Evolutionary conservation across 352 stramenopile species (phyloP).

Genomic region (Pythium myriotylum): DNA sequence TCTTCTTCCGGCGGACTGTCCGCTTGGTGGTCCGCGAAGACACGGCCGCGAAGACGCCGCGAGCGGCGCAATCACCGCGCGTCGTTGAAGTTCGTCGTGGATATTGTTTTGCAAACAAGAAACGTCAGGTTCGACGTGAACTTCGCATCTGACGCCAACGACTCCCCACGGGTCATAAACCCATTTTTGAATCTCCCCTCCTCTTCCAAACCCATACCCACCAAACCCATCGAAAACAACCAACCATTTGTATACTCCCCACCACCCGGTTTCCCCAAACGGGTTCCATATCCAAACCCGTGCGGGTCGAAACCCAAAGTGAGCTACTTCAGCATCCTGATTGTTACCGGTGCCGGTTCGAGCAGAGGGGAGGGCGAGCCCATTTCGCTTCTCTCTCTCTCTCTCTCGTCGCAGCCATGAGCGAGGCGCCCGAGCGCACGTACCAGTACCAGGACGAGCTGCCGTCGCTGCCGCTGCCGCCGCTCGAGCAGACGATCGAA

Average conservation of each 20-base stretch:
- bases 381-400: conserved; percentile 1
- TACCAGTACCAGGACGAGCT: conserved; percentile 88
- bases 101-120: conserved; percentile 29
- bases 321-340: neutral
- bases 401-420: neutral
- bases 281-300: neutral
- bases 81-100: conserved; percentile 28
- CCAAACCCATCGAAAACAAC: conserved; percentile 8
- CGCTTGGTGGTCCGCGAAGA: no score
- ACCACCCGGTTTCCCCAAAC: no score
- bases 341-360: neutral
- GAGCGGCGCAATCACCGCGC: neutral
- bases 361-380: no score
- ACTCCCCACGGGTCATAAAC: conserved; percentile 18
- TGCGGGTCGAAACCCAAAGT: conserved; percentile 6
- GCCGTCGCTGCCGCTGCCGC: conserved; percentile 91
- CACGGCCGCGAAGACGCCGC: no score
- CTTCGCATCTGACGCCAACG: conserved; percentile 8
- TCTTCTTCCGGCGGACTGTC: no score
- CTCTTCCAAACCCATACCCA: neutral
- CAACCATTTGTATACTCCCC: no score
- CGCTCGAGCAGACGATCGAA: conserved; percentile 93
- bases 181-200: conserved; percentile 5
- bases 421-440: conserved; percentile 47
- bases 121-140: conserved; percentile 22